A percentile compares a stretch with the other conserved stretches of the same genome.
Evolutionary conservation across 108 stramenopile species (phyloP).

Genomic region (Parietichytrium sp.): DNA sequence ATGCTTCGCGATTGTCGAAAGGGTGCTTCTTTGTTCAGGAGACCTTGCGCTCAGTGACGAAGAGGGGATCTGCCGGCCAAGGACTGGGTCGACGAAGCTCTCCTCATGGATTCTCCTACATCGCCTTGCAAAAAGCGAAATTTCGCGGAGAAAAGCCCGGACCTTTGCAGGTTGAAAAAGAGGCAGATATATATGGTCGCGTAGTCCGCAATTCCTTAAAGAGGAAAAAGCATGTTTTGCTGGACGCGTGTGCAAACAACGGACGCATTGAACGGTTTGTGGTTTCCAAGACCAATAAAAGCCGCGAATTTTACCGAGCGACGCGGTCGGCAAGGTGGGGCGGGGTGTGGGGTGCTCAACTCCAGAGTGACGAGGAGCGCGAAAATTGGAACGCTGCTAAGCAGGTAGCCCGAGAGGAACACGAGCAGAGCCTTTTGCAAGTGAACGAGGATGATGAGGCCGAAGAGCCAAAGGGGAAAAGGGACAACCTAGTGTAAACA

Average conservation of each 20-base stretch:
- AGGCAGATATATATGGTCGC: not conserved
- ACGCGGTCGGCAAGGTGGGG: conserved; percentile 7
- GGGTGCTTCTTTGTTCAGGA: not conserved
- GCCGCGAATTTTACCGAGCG: not conserved
- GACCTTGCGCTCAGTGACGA: not conserved
- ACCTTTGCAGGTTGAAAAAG: not conserved
- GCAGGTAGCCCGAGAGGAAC: too few species aligned
- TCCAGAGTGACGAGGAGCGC: too few species aligned
- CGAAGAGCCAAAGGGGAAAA: too few species aligned
- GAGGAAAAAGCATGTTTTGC: not conserved
- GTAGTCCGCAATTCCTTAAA: not conserved
- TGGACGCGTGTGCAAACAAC: not conserved
- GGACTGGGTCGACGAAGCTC: not conserved
- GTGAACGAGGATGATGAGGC: too few species aligned
- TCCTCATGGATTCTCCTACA: not conserved
- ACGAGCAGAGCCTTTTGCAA: too few species aligned
- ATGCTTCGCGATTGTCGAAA: too few species aligned
- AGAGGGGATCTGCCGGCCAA: not conserved
- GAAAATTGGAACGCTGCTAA: too few species aligned
- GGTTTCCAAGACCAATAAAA: not conserved
- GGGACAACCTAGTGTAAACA: too few species aligned
- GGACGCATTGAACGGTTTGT: not conserved
- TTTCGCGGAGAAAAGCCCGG: not conserved
- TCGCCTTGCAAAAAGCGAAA: not conserved
- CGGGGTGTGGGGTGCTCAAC: not conserved